These are phyloP conservation scores for Persicaria tinctoria DNA, from an alignment of 148 eudicot genomes.

Conservation along the genomic window DNA sequence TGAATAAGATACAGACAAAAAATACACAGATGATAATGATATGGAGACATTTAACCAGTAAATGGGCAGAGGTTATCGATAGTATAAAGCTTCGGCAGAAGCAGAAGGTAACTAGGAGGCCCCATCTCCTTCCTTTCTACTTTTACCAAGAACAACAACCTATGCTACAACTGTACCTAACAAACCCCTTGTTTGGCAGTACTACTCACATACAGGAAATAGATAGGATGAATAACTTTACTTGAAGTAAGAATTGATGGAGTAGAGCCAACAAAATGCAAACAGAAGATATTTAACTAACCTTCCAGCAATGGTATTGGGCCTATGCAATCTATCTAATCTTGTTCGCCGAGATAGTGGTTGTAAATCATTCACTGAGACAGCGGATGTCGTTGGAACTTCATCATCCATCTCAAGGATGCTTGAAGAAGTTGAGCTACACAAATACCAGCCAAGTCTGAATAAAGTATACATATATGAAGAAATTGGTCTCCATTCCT, in stretches of 20 bases:
- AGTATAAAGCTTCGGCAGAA: neutral
- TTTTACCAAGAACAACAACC: neutral
- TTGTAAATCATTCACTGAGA: slow-evolving; percentile 53
- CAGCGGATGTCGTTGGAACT: slow-evolving; percentile 47
- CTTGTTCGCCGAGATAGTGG: slow-evolving; percentile 81
- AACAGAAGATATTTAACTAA: slow-evolving; percentile 18
- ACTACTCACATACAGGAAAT: neutral
- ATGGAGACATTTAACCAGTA: neutral
- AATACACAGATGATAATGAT: neutral
- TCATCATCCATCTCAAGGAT: slow-evolving; percentile 71
- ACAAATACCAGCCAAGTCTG: slow-evolving; percentile 14
- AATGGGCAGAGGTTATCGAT: neutral
- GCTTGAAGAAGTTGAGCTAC: slow-evolving; percentile 63
- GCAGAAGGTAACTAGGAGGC: no score
- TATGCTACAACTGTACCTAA: neutral
- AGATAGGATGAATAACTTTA: neutral
- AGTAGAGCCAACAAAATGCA: slow-evolving; percentile 2
- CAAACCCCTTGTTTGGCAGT: neutral
- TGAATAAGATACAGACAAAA: neutral
- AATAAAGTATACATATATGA: neutral
- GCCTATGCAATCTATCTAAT: slow-evolving; percentile 41
- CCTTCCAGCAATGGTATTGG: slow-evolving; percentile 57
- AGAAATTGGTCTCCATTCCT: slow-evolving; percentile 4
- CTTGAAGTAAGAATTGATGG: neutral
- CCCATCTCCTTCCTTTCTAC: no score